Conservation (phyloP, 73 alveolate species). For the Paramecium octaurelia region DNA sequence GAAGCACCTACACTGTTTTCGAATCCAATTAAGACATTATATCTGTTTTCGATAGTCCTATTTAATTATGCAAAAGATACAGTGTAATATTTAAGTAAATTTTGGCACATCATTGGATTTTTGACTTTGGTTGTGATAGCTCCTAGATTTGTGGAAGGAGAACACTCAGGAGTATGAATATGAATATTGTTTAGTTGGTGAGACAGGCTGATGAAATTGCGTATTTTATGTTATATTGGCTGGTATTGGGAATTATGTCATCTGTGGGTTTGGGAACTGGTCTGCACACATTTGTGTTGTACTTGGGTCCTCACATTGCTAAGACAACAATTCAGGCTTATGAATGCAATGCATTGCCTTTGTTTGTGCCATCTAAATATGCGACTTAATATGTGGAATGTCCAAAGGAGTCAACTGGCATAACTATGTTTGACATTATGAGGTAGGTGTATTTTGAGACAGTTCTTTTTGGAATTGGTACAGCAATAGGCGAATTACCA, state of each 20-base stretch:
- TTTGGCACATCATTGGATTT: not conserved
- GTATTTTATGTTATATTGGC: slow-evolving; percentile 76
- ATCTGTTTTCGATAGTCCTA: slow-evolving; percentile 23
- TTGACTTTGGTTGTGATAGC: not conserved
- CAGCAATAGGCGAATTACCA: slow-evolving; percentile 92
- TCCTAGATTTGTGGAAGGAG: slow-evolving; percentile 51
- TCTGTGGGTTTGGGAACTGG: slow-evolving; percentile 96
- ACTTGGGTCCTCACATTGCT: slow-evolving; percentile 91
- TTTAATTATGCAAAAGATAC: slow-evolving; percentile 35
- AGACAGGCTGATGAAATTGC: slow-evolving; percentile 62
- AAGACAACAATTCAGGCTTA: slow-evolving; percentile 79
- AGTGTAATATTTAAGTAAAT: not conserved
- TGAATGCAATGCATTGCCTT: slow-evolving; percentile 81
- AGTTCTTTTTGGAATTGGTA: slow-evolving; percentile 88
- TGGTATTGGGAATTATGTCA: slow-evolving; percentile 83
- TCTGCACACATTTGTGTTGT: slow-evolving; percentile 86
- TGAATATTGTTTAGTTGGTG: not conserved
- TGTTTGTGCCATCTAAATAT: slow-evolving; percentile 75
- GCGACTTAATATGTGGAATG: slow-evolving; percentile 65
- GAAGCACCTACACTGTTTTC: slow-evolving; percentile 49
- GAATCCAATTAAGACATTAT: slow-evolving; percentile 48
- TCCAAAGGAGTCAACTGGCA: slow-evolving; percentile 62
- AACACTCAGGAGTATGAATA: slow-evolving; percentile 25
- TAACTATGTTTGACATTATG: slow-evolving; percentile 64
- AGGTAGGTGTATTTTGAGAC: slow-evolving; percentile 79